Percentiles rank a stretch among this genome's conserved stretches.
Conservation (phyloP, 2,329 filamentous ascomycete genomes). For the Neocatenulostroma microsporum region DNA sequence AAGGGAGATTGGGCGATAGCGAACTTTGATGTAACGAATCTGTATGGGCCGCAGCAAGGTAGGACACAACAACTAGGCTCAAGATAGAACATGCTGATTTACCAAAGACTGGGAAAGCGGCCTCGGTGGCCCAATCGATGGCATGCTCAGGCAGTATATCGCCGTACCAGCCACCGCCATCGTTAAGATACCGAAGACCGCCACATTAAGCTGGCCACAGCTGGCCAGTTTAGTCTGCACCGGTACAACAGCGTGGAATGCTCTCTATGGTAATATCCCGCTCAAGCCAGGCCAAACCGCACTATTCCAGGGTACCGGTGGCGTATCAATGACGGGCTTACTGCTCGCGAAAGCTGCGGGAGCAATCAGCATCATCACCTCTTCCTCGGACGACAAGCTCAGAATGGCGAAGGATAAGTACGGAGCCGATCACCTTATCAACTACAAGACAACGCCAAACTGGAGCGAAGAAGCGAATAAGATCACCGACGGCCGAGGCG, state of each 20-base stretch:
- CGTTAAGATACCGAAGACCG: constrained; percentile 43
- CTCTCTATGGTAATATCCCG: constrained; percentile 17
- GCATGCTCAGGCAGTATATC: constrained; percentile 51
- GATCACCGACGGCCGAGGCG: constrained; percentile 31
- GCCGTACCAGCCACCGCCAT: constrained; percentile 49
- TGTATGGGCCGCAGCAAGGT: constrained; percentile 45
- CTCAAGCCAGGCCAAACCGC: constrained; percentile 18
- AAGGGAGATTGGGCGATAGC: constrained; percentile 57
- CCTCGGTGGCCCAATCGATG: constrained; percentile 51
- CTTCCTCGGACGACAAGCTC: constrained; percentile 19
- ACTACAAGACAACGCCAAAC: constrained; percentile 49
- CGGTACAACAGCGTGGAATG: constrained; percentile 19
- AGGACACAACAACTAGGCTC: background rate
- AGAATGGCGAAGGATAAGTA: constrained; percentile 41
- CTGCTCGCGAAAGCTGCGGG: constrained; percentile 33
- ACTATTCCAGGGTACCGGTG: constrained; percentile 17
- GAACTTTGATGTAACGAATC: constrained; percentile 14
- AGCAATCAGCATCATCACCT: constrained; percentile 30
- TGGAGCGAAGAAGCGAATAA: constrained; percentile 51
- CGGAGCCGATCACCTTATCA: constrained; percentile 51
- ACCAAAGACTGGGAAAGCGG: constrained; percentile 28
- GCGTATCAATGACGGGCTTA: constrained; percentile 13
- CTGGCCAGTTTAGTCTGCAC: constrained; percentile 18
- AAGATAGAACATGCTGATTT: background rate
- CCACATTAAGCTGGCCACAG: constrained; percentile 12